Conservation (phyloP, 352 stramenopile genomes). For the Globisporangium barbulae region DNA sequence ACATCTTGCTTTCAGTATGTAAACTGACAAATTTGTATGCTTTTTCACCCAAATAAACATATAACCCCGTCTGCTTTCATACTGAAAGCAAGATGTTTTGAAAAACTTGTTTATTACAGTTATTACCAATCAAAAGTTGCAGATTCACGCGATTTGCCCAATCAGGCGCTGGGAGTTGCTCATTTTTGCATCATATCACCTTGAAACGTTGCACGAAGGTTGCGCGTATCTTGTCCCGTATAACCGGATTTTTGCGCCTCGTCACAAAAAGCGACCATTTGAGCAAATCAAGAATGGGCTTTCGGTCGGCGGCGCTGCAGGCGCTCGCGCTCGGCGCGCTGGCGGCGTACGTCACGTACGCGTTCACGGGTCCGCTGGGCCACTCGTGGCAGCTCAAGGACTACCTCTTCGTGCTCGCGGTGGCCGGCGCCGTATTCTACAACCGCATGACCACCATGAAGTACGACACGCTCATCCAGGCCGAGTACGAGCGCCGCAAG, state of each 20-base stretch:
- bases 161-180: no score
- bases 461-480: conserved; percentile 41
- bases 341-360: conserved; percentile 47
- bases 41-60: no score
- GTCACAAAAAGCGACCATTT: background rate
- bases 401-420: conserved; percentile 56
- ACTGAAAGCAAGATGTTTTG: no score
- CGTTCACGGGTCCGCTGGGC: conserved; percentile 33
- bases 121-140: no score
- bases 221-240: background rate
- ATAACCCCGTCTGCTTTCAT: no score
- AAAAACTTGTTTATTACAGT: no score
- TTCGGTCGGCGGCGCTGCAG: conserved; percentile 26
- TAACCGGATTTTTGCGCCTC: background rate
- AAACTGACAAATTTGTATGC: no score
- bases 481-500: conserved; percentile 18
- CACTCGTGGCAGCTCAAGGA: conserved; percentile 52
- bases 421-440: conserved; percentile 50
- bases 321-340: conserved; percentile 40
- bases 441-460: conserved; percentile 48
- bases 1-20: no score
- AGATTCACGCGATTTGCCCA: no score
- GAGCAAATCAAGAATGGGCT: conserved; percentile 14
- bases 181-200: no score
- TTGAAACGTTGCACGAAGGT: conserved; percentile 2